Base-by-base conservation (phyloP, 805 yeast genomes). In the Debaryomyces tyrocola region DNA sequence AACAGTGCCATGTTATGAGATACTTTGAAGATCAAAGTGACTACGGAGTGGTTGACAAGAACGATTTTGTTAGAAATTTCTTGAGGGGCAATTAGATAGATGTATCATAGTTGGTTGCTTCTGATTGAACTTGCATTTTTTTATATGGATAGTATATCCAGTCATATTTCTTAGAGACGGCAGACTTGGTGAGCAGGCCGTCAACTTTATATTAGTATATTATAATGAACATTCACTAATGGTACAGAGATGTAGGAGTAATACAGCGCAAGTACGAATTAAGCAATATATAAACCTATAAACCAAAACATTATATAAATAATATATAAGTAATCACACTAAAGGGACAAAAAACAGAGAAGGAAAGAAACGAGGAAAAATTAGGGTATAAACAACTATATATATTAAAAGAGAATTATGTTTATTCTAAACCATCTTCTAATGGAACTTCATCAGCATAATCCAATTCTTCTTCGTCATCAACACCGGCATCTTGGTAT, bases 401-500 rank as follows among this genome's bases (percentile, higher is more conserved):
- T 43, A 43, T 43, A 43, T 28, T 37, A 29, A 35, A 24, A 44
- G 40, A 35, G 33, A 18, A 39, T 21, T 12, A 37, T 18, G 21
- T 24, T 55, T 63, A 67, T 57, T 71, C 75, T 69, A 71, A 53
- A 65, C 69, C 70, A 60, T 78, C 83, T 48, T 80, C 83, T 63
- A 79, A 67, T 54, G 82, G 84, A 48, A 75, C 81, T 56, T 83
- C 89, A 57, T 80, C 84, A 44, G 78, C 86, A 61, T 80, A 83
- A 37, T 84, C 92, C 58, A 82, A 70, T 56, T 82, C 86, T 59
- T 85, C 90, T 53, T 86, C 96, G 48, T 86, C 87, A 56, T 84
- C 91, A 46, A 80, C 78, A 48, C 83, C 79, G 44, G 85, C 88
- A 55, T 85, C 92, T 77, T 90, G 96, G 74, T 90, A 88, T 73